These are phyloP conservation scores for Wakefieldia striispora DNA, from an alignment of 768 basidiomycete species.

Conservation along the genomic window DNA sequence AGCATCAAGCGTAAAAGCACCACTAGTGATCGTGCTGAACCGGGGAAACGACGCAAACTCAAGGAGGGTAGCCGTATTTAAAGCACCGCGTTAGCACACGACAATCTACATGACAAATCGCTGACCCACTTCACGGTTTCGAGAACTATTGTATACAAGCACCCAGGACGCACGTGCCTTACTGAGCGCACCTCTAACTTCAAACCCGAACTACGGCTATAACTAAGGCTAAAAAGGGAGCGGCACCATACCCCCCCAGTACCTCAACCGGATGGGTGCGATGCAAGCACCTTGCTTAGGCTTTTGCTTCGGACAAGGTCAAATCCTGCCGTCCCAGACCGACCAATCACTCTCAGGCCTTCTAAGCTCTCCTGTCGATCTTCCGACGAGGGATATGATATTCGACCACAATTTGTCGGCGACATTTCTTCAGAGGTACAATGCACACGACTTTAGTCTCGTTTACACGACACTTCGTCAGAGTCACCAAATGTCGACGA, in stretches of 20 bases:
- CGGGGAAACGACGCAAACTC: slow-evolving; percentile 41
- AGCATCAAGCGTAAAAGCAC: slow-evolving; percentile 82
- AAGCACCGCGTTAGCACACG: too few relatives aligned
- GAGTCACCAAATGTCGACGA: too few relatives aligned
- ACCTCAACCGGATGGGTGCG: slow-evolving; percentile 53
- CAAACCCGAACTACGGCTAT: slow-evolving; percentile 66
- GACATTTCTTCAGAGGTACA: not conserved
- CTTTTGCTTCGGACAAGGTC: slow-evolving; percentile 34
- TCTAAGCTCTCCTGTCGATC: slow-evolving; percentile 72
- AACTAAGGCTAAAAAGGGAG: slow-evolving; percentile 35
- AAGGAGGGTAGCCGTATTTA: too few relatives aligned
- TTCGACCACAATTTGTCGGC: slow-evolving; percentile 72
- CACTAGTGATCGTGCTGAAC: slow-evolving; percentile 21
- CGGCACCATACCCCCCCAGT: slow-evolving; percentile 64
- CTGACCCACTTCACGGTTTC: too few relatives aligned
- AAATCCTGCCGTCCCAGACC: slow-evolving; percentile 26
- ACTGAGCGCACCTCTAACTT: slow-evolving; percentile 60
- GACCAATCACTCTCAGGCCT: slow-evolving; percentile 46
- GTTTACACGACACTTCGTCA: slow-evolving; percentile 82
- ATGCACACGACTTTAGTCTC: slow-evolving; percentile 2
- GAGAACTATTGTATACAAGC: too few relatives aligned
- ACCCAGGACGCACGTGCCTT: slow-evolving; percentile 66
- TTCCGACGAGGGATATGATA: slow-evolving; percentile 92
- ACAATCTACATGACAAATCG: too few relatives aligned
- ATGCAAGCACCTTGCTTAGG: slow-evolving; percentile 38